Base-by-base conservation (phyloP, 2,329 filamentous ascomycete species). In the Lecanicillium sp. region DNA sequence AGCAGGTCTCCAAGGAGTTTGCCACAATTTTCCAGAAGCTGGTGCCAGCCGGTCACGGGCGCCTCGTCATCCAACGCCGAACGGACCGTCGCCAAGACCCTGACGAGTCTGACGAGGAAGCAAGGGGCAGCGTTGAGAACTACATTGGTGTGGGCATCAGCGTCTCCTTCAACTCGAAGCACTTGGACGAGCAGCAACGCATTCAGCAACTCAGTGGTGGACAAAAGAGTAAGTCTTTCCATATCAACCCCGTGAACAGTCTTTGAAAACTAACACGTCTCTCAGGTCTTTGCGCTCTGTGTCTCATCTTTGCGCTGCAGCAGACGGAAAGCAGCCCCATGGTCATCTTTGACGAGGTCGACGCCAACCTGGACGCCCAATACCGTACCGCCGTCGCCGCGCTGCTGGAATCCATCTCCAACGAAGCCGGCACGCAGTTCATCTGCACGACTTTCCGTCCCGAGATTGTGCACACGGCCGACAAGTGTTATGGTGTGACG, bases 371-470 rank as follows among this genome's bases (percentile, higher is more conserved):
- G 17, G 92, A 98, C 59, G 89, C 92, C 1, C 92, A 98, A 63
- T 98, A 98, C 68, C 84, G 92, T 44, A 96, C 92, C 2, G 90
- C 92, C 1, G 92, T 98, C 10, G 92, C 92, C 3, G 77, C 86
- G 41, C 86, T 97, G 67, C 73, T 98, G 17, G 72, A 90, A 55
- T 81, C 80, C 39, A 88, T 87, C 46, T 87, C 81, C 12, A 67
- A 73, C 43, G 77, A 80, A 48, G 74, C 72, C 12, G 72, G 74
- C 44, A 80, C 74, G 36, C 74, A 98, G 60, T 98, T 98, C 58
- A 98, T 98, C 61, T 97, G 92, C 72, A 98, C 92, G 4, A 98
- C 92, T 3, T 98, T 98, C 77, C 75, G 92, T 42, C 92, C 92
- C 1, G 92, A 98, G 65, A 96, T 98, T 73, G 76, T 98, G 46